Conservation (phyloP, 331 rosid species). For the Dryas integrifolia region DNA sequence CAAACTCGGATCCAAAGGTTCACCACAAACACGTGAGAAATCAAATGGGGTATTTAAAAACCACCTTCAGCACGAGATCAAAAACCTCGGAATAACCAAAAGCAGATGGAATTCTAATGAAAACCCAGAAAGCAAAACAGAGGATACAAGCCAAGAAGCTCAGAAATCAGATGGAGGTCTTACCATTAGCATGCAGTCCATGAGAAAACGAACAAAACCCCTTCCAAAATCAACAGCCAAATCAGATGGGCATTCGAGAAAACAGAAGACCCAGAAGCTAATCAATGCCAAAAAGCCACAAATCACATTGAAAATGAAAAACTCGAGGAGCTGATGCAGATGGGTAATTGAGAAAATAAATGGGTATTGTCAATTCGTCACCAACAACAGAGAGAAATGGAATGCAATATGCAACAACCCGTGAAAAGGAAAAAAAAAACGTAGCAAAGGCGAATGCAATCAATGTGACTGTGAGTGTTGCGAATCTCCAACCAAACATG, state of each 20-base stretch:
- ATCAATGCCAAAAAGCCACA: conserved; percentile 24
- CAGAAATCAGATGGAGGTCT: conserved; percentile 27
- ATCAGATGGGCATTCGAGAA: conserved; percentile 25
- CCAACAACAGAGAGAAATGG: conserved; percentile 2
- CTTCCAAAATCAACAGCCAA: background rate
- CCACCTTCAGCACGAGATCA: conserved; percentile 15
- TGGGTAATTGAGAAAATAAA: conserved; percentile 15
- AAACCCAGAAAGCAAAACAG: conserved; percentile 21
- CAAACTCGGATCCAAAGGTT: conserved; percentile 14
- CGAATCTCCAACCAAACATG: conserved; percentile 32
- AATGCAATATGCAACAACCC: conserved; percentile 22
- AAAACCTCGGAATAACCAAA: conserved; percentile 1
- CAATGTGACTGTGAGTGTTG: conserved; percentile 22
- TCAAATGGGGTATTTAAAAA: background rate
- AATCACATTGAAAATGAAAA: background rate
- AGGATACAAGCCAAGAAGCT: conserved; percentile 12
- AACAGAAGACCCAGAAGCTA: background rate
- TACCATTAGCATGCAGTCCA: conserved; percentile 28
- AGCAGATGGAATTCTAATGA: conserved; percentile 7
- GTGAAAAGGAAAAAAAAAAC: conserved; percentile 5
- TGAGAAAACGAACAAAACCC: conserved; percentile 12
- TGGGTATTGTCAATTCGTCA: conserved; percentile 8
- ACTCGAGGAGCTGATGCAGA: conserved; percentile 18
- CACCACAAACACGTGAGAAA: background rate
- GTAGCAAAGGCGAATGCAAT: too few relatives aligned